A percentile compares a stretch with the other conserved stretches of the same genome.
These are phyloP conservation scores for Verticillium nonalfalfae DNA, from an alignment of 2,329 filamentous ascomycete genomes.

Conservation along the genomic window DNA sequence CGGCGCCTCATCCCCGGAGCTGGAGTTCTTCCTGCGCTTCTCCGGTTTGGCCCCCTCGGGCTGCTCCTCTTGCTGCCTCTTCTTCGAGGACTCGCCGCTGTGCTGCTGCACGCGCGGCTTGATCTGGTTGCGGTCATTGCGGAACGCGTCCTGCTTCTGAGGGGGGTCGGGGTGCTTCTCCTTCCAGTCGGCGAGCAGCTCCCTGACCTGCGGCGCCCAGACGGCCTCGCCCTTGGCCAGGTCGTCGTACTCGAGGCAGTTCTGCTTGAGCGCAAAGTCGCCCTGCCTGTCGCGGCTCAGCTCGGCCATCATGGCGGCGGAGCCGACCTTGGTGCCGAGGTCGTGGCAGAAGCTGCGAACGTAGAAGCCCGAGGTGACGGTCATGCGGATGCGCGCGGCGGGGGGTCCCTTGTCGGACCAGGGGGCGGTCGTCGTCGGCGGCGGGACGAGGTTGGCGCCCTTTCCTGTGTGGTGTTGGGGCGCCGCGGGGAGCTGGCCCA, in stretches of 20 bases:
- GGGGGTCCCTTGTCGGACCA: constrained; percentile 61
- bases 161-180: constrained; percentile 16
- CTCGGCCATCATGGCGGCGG: constrained; percentile 79
- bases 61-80: constrained; percentile 10
- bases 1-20: constrained; percentile 9
- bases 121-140: constrained; percentile 7
- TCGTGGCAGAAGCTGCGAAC: constrained; percentile 92
- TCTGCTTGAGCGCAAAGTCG: constrained; percentile 65
- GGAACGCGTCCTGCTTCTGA: constrained; percentile 11
- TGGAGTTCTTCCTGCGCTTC: constrained; percentile 9
- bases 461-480: constrained; percentile 25
- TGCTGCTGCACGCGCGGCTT: constrained; percentile 3
- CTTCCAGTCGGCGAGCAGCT: constrained; percentile 38
- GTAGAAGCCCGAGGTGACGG: constrained; percentile 93
- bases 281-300: constrained; percentile 77
- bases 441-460: constrained; percentile 48
- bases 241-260: constrained; percentile 74
- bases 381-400: constrained; percentile 80
- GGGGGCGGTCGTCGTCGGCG: constrained; percentile 42
- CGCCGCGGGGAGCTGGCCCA: constrained; percentile 41
- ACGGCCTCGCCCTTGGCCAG: constrained; percentile 68
- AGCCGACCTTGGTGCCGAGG: constrained; percentile 74
- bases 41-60: constrained; percentile 4
- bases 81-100: constrained; percentile 7
- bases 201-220: constrained; percentile 70